phyloP scores from a whole-genome alignment of 2,329 filamentous ascomycete genomes.

The Trichocomaceae sp. region DNA sequence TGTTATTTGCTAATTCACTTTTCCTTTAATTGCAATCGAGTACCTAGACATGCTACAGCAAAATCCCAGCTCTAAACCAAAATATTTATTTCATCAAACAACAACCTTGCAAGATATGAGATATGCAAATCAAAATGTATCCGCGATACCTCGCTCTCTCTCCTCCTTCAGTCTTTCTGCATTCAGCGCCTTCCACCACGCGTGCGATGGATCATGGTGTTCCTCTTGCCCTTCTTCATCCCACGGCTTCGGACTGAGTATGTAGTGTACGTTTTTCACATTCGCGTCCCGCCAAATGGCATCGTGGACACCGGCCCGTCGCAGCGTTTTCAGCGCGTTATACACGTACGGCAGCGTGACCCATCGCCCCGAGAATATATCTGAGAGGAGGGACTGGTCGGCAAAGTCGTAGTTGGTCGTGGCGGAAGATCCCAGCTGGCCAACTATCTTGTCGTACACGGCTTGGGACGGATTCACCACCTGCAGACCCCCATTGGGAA shows the following conservation, averaged over 20 bases:
- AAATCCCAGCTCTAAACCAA: too few species aligned
- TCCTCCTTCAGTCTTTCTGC: slow-evolving; percentile 1
- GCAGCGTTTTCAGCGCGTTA: slow-evolving; percentile 56
- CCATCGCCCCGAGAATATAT: slow-evolving; percentile 53
- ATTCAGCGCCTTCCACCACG: slow-evolving; percentile 8
- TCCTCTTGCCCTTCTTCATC: slow-evolving; percentile 38
- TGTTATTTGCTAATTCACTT: too few species aligned
- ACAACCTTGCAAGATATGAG: too few species aligned
- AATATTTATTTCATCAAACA: too few species aligned
- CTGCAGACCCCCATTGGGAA: slow-evolving; percentile 56
- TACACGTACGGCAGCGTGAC: slow-evolving; percentile 55
- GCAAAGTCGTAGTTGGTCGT: slow-evolving; percentile 52
- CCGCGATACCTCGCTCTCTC: slow-evolving; percentile 5
- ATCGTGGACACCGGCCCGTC: slow-evolving; percentile 51
- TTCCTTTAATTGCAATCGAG: too few species aligned
- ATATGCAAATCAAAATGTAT: slow-evolving; percentile 4
- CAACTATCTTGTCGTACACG: slow-evolving; percentile 46
- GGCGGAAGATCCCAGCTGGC: slow-evolving; percentile 39
- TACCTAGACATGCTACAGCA: too few species aligned
- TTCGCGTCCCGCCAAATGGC: slow-evolving; percentile 54
- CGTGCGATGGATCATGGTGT: slow-evolving; percentile 3
- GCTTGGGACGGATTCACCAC: slow-evolving; percentile 53
- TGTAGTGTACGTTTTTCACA: slow-evolving; percentile 59
- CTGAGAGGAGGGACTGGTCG: slow-evolving; percentile 53
- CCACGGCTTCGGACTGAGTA: slow-evolving; percentile 58